Conservation (phyloP, 2,329 filamentous ascomycete species). For the Fusarium nurragi region DNA sequence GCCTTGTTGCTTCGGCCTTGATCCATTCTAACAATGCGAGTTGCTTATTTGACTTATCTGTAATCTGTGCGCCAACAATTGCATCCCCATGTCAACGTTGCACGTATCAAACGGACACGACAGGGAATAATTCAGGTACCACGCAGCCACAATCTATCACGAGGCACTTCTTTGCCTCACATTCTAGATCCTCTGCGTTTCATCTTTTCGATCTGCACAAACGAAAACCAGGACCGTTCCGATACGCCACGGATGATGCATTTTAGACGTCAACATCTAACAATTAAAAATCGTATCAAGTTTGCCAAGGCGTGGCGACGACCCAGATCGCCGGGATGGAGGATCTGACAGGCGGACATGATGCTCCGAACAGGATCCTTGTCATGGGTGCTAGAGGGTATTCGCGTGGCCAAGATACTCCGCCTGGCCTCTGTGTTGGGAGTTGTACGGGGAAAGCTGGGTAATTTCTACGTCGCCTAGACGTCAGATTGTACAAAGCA, state of each 20-base stretch:
- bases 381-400: background rate
- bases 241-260: slow-evolving; percentile 1
- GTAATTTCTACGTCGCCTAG: slow-evolving; percentile 21
- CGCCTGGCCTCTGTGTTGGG: background rate
- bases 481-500: slow-evolving; percentile 12
- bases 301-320: background rate
- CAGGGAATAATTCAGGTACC: slow-evolving; percentile 16
- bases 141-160: background rate
- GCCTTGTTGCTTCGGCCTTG: background rate
- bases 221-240: background rate
- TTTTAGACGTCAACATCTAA: background rate
- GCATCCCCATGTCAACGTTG: slow-evolving; percentile 2
- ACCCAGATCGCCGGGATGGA: background rate
- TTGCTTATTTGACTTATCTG: background rate
- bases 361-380: slow-evolving; percentile 1
- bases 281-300: background rate
- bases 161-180: background rate
- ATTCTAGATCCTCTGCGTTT: background rate
- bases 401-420: background rate
- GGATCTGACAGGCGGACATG: background rate
- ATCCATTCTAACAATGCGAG: background rate
- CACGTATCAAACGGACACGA: background rate
- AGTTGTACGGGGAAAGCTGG: background rate
- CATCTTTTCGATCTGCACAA: background rate
- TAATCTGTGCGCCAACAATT: background rate